Percentiles rank a stretch among this genome's conserved stretches.
Evolutionary conservation across 2,329 filamentous ascomycete genomes (phyloP).

Genomic region (Colletotrichum ledebouriae): DNA sequence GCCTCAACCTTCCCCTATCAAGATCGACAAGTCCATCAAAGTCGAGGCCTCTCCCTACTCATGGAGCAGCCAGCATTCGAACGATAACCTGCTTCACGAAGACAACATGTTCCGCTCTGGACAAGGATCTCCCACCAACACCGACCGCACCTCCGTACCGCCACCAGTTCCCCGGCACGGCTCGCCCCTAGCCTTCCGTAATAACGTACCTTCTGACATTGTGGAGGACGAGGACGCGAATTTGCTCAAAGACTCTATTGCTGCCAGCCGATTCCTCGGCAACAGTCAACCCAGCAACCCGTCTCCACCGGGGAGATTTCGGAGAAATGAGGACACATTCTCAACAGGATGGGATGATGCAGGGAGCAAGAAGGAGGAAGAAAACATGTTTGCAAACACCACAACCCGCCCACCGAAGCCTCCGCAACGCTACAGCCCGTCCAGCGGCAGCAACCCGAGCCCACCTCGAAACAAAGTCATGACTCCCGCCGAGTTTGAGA

Average conservation of each 20-base stretch:
- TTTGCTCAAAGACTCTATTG: constrained; percentile 65
- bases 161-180: constrained; percentile 58
- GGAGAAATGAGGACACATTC: constrained; percentile 58
- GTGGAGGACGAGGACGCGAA: constrained; percentile 67
- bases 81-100: constrained; percentile 60
- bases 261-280: constrained; percentile 62
- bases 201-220: constrained; percentile 54
- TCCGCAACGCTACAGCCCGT: constrained; percentile 18
- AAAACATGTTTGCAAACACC: constrained; percentile 68
- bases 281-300: constrained; percentile 25
- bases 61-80: constrained; percentile 65
- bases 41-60: constrained; percentile 63
- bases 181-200: constrained; percentile 49
- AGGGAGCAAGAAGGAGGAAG: constrained; percentile 56
- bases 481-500: constrained; percentile 90
- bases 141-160: constrained; percentile 51
- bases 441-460: constrained; percentile 54
- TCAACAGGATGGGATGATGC: constrained; percentile 47
- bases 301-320: constrained; percentile 50
- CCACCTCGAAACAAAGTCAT: constrained; percentile 80
- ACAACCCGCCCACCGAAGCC: constrained; percentile 48
- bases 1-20: constrained; percentile 59
- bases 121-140: constrained; percentile 49
- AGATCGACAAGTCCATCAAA: constrained; percentile 59
- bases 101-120: constrained; percentile 59